Conservation (phyloP, 2,329 filamentous ascomycete species). For the Aspergillus amoenus region DNA sequence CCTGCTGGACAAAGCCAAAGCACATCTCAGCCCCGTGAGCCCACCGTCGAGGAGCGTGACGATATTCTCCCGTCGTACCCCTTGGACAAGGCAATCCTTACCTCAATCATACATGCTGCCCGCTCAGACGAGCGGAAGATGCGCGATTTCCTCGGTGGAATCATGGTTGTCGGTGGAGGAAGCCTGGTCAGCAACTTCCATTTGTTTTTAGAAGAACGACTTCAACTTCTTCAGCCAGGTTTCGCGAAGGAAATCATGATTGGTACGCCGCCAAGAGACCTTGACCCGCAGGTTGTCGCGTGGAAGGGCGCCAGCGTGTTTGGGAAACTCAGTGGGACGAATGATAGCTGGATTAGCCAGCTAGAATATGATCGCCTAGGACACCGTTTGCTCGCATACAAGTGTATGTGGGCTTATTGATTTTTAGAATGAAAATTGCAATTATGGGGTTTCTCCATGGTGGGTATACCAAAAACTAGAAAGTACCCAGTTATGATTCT, state of each 20-base stretch:
- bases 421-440: slow-evolving; percentile 5
- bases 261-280: slow-evolving; percentile 75
- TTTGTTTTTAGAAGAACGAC: slow-evolving; percentile 76
- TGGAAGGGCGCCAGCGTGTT: slow-evolving; percentile 99
- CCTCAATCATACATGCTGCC: slow-evolving; percentile 82
- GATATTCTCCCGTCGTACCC: slow-evolving; percentile 77
- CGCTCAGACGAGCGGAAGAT: slow-evolving; percentile 90
- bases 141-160: slow-evolving; percentile 81
- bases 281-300: slow-evolving; percentile 94
- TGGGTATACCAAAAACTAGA: slow-evolving; percentile 12
- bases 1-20: slow-evolving; percentile 27
- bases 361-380: slow-evolving; percentile 87
- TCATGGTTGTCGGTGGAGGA: slow-evolving; percentile 87
- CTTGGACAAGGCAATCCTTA: slow-evolving; percentile 85
- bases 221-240: slow-evolving; percentile 65
- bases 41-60: slow-evolving; percentile 65
- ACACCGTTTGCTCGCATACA: slow-evolving; percentile 78
- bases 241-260: slow-evolving; percentile 67
- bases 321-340: slow-evolving; percentile 78
- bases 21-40: slow-evolving; percentile 39
- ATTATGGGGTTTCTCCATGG: slow-evolving; percentile 5
- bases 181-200: slow-evolving; percentile 79
- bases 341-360: slow-evolving; percentile 91
- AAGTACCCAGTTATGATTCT: slow-evolving; percentile 8
- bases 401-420: slow-evolving; percentile 65